Conservation (phyloP, 345 rosid genomes). For the Aquilaria yunnanensis region DNA sequence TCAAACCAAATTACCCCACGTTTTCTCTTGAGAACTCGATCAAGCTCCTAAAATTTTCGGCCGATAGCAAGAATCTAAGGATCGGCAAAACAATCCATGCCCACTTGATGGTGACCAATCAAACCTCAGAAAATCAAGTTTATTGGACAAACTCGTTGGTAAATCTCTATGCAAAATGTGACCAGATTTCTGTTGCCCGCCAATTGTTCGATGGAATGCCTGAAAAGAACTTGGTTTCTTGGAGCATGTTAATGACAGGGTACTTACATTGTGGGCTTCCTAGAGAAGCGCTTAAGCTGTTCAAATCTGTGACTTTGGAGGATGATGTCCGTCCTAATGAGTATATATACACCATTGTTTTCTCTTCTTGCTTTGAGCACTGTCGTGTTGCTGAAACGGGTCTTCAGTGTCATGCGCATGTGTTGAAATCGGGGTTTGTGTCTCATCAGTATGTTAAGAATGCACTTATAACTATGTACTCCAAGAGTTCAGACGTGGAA, state of each 20-base stretch:
- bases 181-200: conserved; percentile 36
- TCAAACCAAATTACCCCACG: conserved; percentile 8
- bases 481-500: conserved; percentile 29
- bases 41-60: conserved; percentile 46
- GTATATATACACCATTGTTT: conserved; percentile 46
- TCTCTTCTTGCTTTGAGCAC: conserved; percentile 45
- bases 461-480: conserved; percentile 51
- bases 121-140: conserved; percentile 7
- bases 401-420: conserved; percentile 59
- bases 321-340: conserved; percentile 44
- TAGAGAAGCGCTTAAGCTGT: conserved; percentile 42
- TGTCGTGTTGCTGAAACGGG: conserved; percentile 44
- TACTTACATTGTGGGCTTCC: conserved; percentile 45
- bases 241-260: conserved; percentile 67
- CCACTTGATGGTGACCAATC: conserved; percentile 34
- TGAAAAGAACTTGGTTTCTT: conserved; percentile 58
- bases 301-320: conserved; percentile 41
- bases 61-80: conserved; percentile 35
- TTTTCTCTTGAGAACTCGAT: conserved; percentile 16
- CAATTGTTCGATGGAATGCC: conserved; percentile 57
- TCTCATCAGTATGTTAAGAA: conserved; percentile 58
- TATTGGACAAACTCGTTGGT: conserved; percentile 40
- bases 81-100: conserved; percentile 53
- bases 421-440: conserved; percentile 50
- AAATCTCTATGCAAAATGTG: conserved; percentile 51